phyloP scores from a whole-genome alignment of 1,284 basidiomycete species.

The Leccinum pseudoinsigne region DNA sequence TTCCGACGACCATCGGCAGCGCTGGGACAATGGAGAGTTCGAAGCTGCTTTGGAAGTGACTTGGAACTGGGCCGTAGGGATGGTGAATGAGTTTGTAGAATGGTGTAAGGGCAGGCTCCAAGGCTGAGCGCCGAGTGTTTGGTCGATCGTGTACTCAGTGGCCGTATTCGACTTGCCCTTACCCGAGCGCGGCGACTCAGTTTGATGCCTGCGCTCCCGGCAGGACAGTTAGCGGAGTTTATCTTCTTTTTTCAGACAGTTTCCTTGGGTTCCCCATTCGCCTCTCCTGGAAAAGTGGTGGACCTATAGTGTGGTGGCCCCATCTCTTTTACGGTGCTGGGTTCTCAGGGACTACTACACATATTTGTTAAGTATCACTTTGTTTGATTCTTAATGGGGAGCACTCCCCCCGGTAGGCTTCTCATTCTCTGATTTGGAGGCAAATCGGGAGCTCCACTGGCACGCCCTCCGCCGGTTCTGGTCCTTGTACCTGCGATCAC shows the following conservation, averaged over 20 bases:
- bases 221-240: neutral
- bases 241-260: neutral
- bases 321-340: neutral
- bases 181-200: neutral
- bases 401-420: neutral
- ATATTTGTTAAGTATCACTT: neutral
- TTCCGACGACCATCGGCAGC: conserved; percentile 56
- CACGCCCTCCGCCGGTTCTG: neutral
- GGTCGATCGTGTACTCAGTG: neutral
- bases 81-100: conserved; percentile 12
- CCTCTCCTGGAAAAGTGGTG: neutral
- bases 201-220: neutral
- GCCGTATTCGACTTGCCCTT: neutral
- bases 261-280: neutral
- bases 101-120: conserved; percentile 29
- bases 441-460: neutral
- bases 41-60: conserved; percentile 61
- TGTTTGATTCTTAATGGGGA: neutral
- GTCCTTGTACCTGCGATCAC: neutral
- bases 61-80: conserved; percentile 49
- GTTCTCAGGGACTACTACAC: neutral
- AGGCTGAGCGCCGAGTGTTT: conserved; percentile 9
- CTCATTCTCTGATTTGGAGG: neutral
- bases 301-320: neutral
- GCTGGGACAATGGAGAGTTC: conserved; percentile 60